Percentiles rank a stretch among this genome's conserved stretches.
These are phyloP conservation scores for Streptanthus diversifolius DNA, from an alignment of 345 rosid species.

Conservation along the genomic window DNA sequence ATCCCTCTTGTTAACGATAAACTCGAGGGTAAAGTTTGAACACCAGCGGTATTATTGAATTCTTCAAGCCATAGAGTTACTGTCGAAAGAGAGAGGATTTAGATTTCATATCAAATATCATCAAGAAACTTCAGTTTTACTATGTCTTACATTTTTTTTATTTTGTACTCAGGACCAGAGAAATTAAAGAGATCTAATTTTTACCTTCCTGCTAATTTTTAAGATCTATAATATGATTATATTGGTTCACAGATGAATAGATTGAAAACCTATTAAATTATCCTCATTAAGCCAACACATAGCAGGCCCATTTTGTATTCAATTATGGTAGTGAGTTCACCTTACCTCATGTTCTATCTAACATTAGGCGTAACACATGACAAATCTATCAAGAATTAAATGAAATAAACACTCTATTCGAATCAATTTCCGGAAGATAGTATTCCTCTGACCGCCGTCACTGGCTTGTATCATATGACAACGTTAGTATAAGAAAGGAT, in stretches of 20 bases:
- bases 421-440: background rate
- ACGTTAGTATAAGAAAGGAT: background rate
- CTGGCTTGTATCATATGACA: background rate
- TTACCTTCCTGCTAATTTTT: background rate
- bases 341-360: background rate
- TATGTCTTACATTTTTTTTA: background rate
- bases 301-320: background rate
- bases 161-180: background rate
- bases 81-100: background rate
- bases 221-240: no score
- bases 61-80: background rate
- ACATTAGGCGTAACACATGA: background rate
- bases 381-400: background rate
- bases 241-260: background rate
- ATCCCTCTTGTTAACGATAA: constrained; percentile 86
- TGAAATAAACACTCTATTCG: background rate
- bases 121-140: background rate
- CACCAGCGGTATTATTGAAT: background rate
- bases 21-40: constrained; percentile 66
- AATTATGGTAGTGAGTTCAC: background rate
- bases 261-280: background rate
- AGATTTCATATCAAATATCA: background rate
- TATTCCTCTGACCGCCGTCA: background rate
- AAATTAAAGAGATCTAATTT: background rate
- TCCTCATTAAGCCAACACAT: background rate